Evolutionary conservation across 164 flowering plant species (phyloP), one percentile per base, ranked within the genome.

Genomic region (Magnolia officinalis): DNA sequence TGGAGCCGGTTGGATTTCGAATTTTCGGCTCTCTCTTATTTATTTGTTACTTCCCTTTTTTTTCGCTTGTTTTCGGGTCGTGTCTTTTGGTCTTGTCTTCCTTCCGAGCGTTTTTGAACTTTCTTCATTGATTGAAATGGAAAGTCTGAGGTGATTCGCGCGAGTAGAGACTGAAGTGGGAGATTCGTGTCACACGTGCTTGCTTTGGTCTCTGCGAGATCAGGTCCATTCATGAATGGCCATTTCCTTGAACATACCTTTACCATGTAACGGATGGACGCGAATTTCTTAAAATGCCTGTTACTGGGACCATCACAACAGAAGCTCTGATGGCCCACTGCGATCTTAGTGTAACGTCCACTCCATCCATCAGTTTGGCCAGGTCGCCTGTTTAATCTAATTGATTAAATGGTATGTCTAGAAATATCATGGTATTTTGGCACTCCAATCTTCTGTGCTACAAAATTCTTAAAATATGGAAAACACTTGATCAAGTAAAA

Each of bases 1-100:
- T 81, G 82, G 80, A 81, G 82, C 81, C 49, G 74, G 81, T 79
- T 72, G 76, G 77, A 77, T 79, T 84, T 66, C 69, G 69, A 66
- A 66, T 21, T 66, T 79, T 7, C 37, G 20, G 29, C 67, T 45
- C 69, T 26, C 51, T 74, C 13, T 66, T 23, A 67, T 55, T 74
- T 58, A 11, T 31, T 21, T 1, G 2, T 0, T 0, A 58, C 71
- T 73, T 67, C 74, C 55, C 75, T 74, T 79, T 18, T 31, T 13
- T 1, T 66, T 65, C 50, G 58, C 68, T 55, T 76, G n/a, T 77
- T 14, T 69, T 66, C 26, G 65, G 70, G 58, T 49, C 50, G 19
- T 10, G 37, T 51, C 20, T 26, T 26, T 75, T 31, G 29, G 50
- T 10, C 13, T 67, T 55, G 61, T 55, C 61, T 55, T 55, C 61